Conservation (phyloP, 1,284 basidiomycete genomes). For the Sanguinoderma infundibulare region DNA sequence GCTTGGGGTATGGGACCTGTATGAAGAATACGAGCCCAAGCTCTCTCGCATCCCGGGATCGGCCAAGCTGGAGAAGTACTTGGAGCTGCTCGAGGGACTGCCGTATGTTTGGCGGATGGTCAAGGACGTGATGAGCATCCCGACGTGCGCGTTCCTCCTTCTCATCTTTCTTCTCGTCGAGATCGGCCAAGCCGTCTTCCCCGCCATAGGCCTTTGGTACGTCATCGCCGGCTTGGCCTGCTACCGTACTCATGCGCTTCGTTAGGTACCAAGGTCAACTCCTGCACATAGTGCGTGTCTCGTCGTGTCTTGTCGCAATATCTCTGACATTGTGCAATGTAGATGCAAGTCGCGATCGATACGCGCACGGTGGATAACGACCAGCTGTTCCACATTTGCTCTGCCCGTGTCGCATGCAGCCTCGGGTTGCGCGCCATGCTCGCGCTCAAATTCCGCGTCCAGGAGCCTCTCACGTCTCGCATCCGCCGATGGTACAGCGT, state of each 20-base stretch:
- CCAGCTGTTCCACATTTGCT: slow-evolving; percentile 57
- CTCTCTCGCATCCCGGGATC: slow-evolving; percentile 43
- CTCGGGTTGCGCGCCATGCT: slow-evolving; percentile 48
- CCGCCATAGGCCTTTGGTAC: slow-evolving; percentile 66
- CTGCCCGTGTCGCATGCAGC: slow-evolving; percentile 56
- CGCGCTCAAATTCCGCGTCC: slow-evolving; percentile 43
- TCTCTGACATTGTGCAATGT: neutral
- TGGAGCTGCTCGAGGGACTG: slow-evolving; percentile 51
- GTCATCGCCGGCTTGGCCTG: neutral
- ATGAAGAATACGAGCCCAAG: slow-evolving; percentile 56
- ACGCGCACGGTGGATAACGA: slow-evolving; percentile 62
- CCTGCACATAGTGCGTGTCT: slow-evolving; percentile 42
- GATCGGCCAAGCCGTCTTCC: slow-evolving; percentile 54
- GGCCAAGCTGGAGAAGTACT: slow-evolving; percentile 48
- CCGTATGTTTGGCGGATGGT: slow-evolving; percentile 72
- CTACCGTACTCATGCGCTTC: neutral
- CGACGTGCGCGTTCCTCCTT: slow-evolving; percentile 54
- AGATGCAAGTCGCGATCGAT: slow-evolving; percentile 67
- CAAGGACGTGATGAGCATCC: slow-evolving; percentile 60
- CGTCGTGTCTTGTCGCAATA: neutral
- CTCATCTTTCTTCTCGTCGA: slow-evolving; percentile 50
- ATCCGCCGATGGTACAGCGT: slow-evolving; percentile 66
- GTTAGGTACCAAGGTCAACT: slow-evolving; percentile 71
- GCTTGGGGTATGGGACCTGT: slow-evolving; percentile 76
- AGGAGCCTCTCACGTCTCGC: slow-evolving; percentile 53